These are phyloP conservation scores for Massariosphaeria phaeospora DNA, from an alignment of 495 filamentous ascomycete species.

Conservation along the genomic window DNA sequence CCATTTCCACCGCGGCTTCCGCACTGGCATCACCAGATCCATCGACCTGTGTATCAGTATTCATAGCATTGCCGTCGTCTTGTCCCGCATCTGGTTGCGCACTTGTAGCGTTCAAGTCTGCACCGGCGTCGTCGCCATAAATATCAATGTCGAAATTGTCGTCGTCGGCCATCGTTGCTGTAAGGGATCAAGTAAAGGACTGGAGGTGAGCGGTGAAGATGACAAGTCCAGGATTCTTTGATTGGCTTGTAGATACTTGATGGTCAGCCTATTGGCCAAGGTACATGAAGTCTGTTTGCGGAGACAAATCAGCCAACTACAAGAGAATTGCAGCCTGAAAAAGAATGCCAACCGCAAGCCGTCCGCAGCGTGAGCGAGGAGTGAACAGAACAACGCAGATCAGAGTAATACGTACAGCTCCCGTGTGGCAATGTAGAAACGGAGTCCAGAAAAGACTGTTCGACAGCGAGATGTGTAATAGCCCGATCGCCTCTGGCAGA, in stretches of 20 bases:
- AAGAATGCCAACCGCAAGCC: slow-evolving; percentile 11
- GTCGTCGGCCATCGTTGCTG: slow-evolving; percentile 68
- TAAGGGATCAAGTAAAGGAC: slow-evolving; percentile 4
- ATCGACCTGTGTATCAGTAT: slow-evolving; percentile 17
- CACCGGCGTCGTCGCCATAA: slow-evolving; percentile 72
- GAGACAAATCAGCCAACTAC: slow-evolving; percentile 21
- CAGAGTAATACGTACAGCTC: slow-evolving; percentile 33
- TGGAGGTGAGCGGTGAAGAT: slow-evolving; percentile 9
- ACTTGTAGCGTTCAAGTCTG: slow-evolving; percentile 38
- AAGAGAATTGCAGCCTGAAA: slow-evolving; percentile 3
- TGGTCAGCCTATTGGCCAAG: slow-evolving; percentile 23
- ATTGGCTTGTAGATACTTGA: slow-evolving; percentile 34
- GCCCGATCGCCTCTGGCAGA: slow-evolving; percentile 35
- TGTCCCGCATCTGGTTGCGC: slow-evolving; percentile 31
- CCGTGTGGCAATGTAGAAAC: slow-evolving; percentile 3
- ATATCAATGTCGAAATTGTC: slow-evolving; percentile 99
- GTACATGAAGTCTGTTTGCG: slow-evolving; percentile 32
- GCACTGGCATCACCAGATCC: neutral
- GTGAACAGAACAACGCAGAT: slow-evolving; percentile 12
- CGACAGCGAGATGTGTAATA: slow-evolving; percentile 8
- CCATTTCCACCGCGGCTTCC: neutral
- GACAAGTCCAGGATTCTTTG: slow-evolving; percentile 9
- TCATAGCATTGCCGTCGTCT: slow-evolving; percentile 12
- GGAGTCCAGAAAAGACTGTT: slow-evolving; percentile 21
- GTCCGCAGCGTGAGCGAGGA: neutral